Evolutionary conservation across 2,329 filamentous ascomycete species (phyloP).

Genomic region (Cordyceps cicadae): DNA sequence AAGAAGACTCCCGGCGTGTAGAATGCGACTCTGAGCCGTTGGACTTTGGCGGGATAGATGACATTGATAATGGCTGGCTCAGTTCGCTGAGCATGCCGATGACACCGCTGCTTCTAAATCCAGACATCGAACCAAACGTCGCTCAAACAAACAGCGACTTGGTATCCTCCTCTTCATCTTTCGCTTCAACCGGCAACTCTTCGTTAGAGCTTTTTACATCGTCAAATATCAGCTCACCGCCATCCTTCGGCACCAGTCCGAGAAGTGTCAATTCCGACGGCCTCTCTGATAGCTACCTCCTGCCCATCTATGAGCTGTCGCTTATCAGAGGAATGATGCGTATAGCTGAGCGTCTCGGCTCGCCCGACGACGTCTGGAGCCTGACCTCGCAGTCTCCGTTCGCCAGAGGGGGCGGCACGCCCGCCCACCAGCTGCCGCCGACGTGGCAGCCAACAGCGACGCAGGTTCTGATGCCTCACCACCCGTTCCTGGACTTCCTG

Average conservation of each 20-base stretch:
- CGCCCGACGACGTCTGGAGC: slow-evolving; percentile 35
- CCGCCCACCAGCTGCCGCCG: slow-evolving; percentile 32
- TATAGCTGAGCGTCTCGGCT: slow-evolving; percentile 39
- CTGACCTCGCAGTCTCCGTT: slow-evolving; percentile 41
- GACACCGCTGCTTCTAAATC: slow-evolving; percentile 13
- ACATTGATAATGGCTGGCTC: slow-evolving; percentile 15
- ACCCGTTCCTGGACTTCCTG: slow-evolving; percentile 48
- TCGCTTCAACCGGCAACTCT: background rate
- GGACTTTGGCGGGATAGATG: slow-evolving; percentile 13
- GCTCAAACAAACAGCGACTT: background rate
- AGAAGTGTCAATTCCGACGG: slow-evolving; percentile 16
- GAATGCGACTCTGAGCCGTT: background rate
- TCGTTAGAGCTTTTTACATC: background rate
- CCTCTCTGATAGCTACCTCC: slow-evolving; percentile 38
- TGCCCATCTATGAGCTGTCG: slow-evolving; percentile 40
- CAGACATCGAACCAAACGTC: background rate
- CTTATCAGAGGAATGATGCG: slow-evolving; percentile 39
- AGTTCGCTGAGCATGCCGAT: slow-evolving; percentile 15
- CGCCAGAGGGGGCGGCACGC: slow-evolving; percentile 21
- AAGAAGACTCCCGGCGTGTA: background rate
- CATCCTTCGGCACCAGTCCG: slow-evolving; percentile 17
- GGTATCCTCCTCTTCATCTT: background rate
- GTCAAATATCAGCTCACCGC: slow-evolving; percentile 10
- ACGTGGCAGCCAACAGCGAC: slow-evolving; percentile 43
- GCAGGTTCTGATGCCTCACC: slow-evolving; percentile 44